Base-by-base conservation (phyloP, 306 rosid genomes). In the Cercis canadensis region DNA sequence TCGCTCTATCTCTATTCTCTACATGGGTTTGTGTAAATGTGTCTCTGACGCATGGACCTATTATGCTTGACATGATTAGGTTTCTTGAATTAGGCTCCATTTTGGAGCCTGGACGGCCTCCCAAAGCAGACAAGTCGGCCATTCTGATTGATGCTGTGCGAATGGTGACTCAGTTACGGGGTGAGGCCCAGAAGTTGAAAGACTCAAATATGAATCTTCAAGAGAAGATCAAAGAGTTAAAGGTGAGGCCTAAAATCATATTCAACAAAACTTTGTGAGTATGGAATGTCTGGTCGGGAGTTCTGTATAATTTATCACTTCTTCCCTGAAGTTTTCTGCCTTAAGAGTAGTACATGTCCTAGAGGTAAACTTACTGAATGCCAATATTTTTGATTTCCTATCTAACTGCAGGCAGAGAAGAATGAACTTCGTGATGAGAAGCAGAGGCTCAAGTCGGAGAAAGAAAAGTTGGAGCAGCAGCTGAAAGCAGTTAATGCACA, bases 71-170 rank as follows among this genome's bases (percentile, higher is more conserved):
- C 75, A 60, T 78, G 65, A 32, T 67, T 75, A 93, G 98, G 88
- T 93, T 93, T 87, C 60, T 88, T 83, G 97, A 88, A 81, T 69
- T 93, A 85, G 87, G 90, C 81, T 81, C 97, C 67, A 87, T 93
- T 72, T 77, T 93, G 90, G 98, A 93, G 81, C 96, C 96, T 74
- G 98, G 94, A 82, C 81, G 90, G 83, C 85, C 92, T 41, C 93
- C 96, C 34, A 90, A 88, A 87, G 88, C 94, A 0, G 98, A 93
- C 85, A 93, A 93, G 88, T 85, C 97, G 44, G 97, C 96, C n/a
- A 76, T 93, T 62, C 69, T 93, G 75, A 56, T 90, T 31, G 97
- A 93, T 53, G 96, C 97, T 8, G 92, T 78, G 51, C 92, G 96
- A 67, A 80, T 87, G 96, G 97, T 93, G 74, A 84, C 87, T 67